Base-by-base conservation (phyloP, 2,329 filamentous ascomycete genomes). In the Penicillium hordei region DNA sequence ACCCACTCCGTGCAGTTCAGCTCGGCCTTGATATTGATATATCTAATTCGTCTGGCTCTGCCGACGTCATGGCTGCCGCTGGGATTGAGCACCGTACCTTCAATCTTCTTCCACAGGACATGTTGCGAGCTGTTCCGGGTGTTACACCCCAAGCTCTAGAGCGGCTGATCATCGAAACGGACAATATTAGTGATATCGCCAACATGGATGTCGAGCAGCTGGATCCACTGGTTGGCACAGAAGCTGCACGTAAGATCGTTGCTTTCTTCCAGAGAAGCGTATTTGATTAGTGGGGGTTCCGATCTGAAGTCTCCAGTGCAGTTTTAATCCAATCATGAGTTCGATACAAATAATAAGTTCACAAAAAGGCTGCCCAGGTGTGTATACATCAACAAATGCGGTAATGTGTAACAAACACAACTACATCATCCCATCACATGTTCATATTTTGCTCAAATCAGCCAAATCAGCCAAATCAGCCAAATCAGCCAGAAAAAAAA, bases 81-180 rank as follows among this genome's bases (percentile, higher is more conserved):
- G 74, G 75, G 2, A 71, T 78, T 46, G 74, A 77, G 58, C 73
- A 88, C 65, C 85, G 90, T 66, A 86, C 82, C 0, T 96, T 96
- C 69, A 95, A 92, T 67, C 84, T 88, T 60, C 87, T 91, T 67
- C 91, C 92, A 29, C 90, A 95, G 76, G 93, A 97, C 71, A 96
- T 97, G 90, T 77, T 99, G 61, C 81, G 88, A 29, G 84, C 86
- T 1, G 87, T 97, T 13, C 94, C 94, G 0, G 94, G 94, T 0
- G 85, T 97, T 15, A 93, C 86, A 34, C 86, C 87, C 12, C 89
- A 91, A 76, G 92, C 90, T 60, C 81, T 96, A 34, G 86, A 85
- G 68, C 86, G 84, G 60, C 67, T 99, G 45, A 86, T 89, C 34
- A 69, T 92, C 21, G 84, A 90, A 70, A 85, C 88, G 63, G 88